A percentile compares a stretch with the other conserved stretches of the same genome.
phyloP scores from a whole-genome alignment of 2,329 filamentous ascomycete species.

The Coniochaeta ligniaria region DNA sequence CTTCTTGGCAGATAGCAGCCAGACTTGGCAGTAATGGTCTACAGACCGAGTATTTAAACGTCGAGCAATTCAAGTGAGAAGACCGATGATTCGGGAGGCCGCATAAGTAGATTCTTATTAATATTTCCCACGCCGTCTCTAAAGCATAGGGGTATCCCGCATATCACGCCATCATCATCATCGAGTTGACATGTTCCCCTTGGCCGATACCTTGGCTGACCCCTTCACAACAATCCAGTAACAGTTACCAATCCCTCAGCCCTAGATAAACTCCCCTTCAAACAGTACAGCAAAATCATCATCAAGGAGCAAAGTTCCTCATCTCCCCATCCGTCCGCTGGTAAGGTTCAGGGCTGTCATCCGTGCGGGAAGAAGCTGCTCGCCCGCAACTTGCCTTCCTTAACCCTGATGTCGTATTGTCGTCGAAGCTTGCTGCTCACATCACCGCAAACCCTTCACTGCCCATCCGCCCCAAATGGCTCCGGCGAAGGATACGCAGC shows the following conservation, averaged over 20 bases:
- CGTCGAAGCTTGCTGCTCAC: neutral
- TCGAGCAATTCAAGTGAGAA: neutral
- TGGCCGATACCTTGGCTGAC: neutral
- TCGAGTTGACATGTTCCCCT: neutral
- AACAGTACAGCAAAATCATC: neutral
- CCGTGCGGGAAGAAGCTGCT: no score
- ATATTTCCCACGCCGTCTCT: neutral
- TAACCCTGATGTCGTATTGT: neutral
- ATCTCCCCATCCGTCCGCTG: neutral
- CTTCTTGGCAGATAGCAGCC: neutral
- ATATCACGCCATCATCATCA: neutral
- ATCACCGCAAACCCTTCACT: neutral
- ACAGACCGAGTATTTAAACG: neutral
- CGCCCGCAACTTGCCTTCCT: no score
- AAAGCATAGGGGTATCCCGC: neutral
- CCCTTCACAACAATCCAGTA: neutral
- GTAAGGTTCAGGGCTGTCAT: no score
- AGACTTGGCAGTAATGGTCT: neutral
- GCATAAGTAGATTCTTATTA: no score
- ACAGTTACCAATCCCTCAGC: neutral
- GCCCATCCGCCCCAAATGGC: neutral
- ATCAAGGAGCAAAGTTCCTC: neutral
- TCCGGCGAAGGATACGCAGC: conserved; percentile 10
- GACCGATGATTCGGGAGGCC: no score
- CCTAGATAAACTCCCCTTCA: neutral